phyloP scores from a whole-genome alignment of 2,329 filamentous ascomycete genomes.

The Erysiphe neolycopersici region DNA sequence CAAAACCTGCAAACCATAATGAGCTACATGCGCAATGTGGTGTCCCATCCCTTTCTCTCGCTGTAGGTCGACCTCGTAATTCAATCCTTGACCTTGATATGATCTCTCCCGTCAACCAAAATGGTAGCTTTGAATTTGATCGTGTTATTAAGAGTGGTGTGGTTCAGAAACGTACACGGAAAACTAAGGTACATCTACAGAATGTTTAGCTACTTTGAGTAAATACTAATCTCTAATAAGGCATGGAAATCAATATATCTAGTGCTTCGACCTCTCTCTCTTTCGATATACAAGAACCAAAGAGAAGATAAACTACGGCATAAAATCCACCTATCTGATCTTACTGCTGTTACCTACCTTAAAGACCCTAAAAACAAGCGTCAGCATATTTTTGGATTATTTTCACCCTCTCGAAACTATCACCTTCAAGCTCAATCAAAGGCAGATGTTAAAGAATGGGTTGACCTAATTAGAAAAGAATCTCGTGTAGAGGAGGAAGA shows the following conservation, averaged over 20 bases:
- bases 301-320: slow-evolving; percentile 74
- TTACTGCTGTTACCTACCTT: slow-evolving; percentile 72
- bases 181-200: slow-evolving; percentile 45
- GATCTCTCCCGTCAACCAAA: slow-evolving; percentile 72
- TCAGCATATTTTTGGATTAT: slow-evolving; percentile 72
- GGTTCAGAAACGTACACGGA: slow-evolving; percentile 68
- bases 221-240: slow-evolving; percentile 17
- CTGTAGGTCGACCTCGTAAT: slow-evolving; percentile 9
- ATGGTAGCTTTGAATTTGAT: slow-evolving; percentile 90
- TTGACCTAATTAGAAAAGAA: slow-evolving; percentile 50
- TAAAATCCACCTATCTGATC: slow-evolving; percentile 65
- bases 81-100: slow-evolving; percentile 29
- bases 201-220: background rate
- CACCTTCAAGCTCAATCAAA: slow-evolving; percentile 56
- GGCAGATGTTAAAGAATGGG: slow-evolving; percentile 64
- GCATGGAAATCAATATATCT: slow-evolving; percentile 78
- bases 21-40: too few relatives aligned
- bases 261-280: slow-evolving; percentile 66
- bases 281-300: slow-evolving; percentile 82
- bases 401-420: slow-evolving; percentile 73
- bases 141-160: slow-evolving; percentile 74
- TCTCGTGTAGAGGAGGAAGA: slow-evolving; percentile 74
- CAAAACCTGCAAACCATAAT: too few relatives aligned
- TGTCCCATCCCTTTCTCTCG: slow-evolving; percentile 1
- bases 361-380: slow-evolving; percentile 73